Evolutionary conservation across 2,329 filamentous ascomycete genomes (phyloP), one percentile per base, ranked within the genome.

Genomic region (Byssoonygena ceratinophila): DNA sequence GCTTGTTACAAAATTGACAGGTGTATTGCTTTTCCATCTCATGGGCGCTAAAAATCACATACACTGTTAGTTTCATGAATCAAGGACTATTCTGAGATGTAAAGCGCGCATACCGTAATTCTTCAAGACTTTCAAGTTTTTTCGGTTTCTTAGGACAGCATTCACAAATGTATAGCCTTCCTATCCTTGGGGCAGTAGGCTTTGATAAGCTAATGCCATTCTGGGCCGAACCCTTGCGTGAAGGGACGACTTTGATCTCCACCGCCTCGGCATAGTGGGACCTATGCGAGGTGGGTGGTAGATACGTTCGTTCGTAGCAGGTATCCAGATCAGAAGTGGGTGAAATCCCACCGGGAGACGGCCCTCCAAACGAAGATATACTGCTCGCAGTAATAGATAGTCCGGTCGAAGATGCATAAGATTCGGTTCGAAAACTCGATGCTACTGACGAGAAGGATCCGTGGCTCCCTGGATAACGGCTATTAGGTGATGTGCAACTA

Each of bases 111-210:
- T 80, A 95, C 90, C 82, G 82, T 52, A 97, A 74, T 59, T 95
- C 87, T 58, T 91, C 85, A 57, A 81, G 76, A 3, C 81, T 87
- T 60, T 94, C 87, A 63, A 96, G 96, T 64, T 94, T 94, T 70
- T 94, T 95, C 1, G 90, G 90, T 70, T 96, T 96, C 70, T 96
- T 96, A 0, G 89, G 90, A 69, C 90, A 97, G 68, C 91, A 97
- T 63, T 95, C 88, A 70, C 90, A 97, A 71, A 95, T 82, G 61
- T 76, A 83, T 29, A 79, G 66, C 18, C 79, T 79, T 46, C 77
- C 74, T 43, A 81, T 69, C 52, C 80, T 78, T 7, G 67, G 60
- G 16, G 63, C 63, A 23, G 64, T 56, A 5, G 64, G 57, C 54
- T 70, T 69, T 12, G 65, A 61, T 8, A 64, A 58, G 51, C 57